A percentile compares a stretch with the other conserved stretches of the same genome.
phyloP scores from a whole-genome alignment of 108 stramenopile genomes.

The Skeletonema menzelii region DNA sequence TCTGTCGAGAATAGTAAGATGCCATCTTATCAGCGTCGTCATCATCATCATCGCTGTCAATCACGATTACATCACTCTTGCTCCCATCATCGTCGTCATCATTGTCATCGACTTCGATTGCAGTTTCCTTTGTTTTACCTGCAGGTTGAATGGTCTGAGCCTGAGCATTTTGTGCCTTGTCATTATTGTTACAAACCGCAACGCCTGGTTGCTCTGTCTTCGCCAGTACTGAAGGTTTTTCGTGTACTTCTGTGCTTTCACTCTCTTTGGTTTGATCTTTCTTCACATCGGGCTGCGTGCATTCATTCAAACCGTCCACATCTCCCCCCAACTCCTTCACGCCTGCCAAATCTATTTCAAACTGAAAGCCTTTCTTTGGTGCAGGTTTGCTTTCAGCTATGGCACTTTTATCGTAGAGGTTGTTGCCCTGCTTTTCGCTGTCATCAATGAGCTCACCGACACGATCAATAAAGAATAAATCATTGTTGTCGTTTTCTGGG shows the following conservation, averaged over 20 bases:
- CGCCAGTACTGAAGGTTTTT: neutral
- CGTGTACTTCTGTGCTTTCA: neutral
- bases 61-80: constrained; percentile 2
- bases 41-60: constrained; percentile 24
- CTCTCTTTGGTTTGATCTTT: neutral
- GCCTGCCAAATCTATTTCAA: constrained; percentile 33
- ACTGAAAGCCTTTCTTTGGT: constrained; percentile 18
- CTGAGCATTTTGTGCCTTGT: neutral
- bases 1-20: constrained; percentile 27
- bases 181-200: neutral
- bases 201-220: neutral
- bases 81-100: constrained; percentile 4
- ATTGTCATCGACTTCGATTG: constrained; percentile 22
- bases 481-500: constrained; percentile 3
- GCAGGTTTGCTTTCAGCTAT: constrained; percentile 1
- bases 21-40: constrained; percentile 46
- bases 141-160: neutral
- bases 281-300: neutral
- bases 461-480: constrained; percentile 77
- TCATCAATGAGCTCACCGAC: constrained; percentile 31
- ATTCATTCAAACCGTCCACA: neutral
- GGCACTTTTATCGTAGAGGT: constrained; percentile 3
- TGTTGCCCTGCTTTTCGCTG: constrained; percentile 12
- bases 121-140: constrained; percentile 8
- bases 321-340: constrained; percentile 41